These are phyloP conservation scores for Thoreauomyces humboldtii DNA, from an alignment of 192 early-diverging fungal genomes.

Conservation along the genomic window DNA sequence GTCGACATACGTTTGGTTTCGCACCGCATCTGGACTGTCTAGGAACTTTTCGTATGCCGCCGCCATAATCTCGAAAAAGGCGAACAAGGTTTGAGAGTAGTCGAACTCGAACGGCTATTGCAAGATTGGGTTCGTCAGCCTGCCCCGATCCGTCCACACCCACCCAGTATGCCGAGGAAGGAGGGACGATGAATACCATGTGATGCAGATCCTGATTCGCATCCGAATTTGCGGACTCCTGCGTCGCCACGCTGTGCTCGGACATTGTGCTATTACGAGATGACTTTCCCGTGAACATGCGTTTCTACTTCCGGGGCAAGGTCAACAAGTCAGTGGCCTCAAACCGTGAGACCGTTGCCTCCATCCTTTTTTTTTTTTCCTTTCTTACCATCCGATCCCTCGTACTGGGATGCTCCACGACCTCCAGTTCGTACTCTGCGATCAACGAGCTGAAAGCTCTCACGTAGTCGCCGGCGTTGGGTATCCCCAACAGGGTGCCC, in stretches of 20 bases:
- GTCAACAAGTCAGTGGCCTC: not conserved
- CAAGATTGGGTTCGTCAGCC: too few relatives aligned
- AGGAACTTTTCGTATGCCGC: constrained; percentile 41
- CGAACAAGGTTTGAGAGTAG: constrained; percentile 31
- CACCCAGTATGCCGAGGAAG: constrained; percentile 17
- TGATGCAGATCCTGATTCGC: too few relatives aligned
- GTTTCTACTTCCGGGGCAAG: constrained; percentile 23
- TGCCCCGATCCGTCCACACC: too few relatives aligned
- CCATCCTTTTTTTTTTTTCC: not conserved
- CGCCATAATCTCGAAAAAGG: constrained; percentile 39
- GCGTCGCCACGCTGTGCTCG: too few relatives aligned
- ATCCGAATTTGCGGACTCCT: too few relatives aligned
- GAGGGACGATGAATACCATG: too few relatives aligned
- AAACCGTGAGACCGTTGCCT: too few relatives aligned
- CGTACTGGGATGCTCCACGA: constrained; percentile 4
- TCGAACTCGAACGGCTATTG: constrained; percentile 41
- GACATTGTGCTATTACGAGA: too few relatives aligned
- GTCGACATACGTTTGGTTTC: constrained; percentile 33
- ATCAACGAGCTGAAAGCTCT: constrained; percentile 35
- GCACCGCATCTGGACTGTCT: constrained; percentile 32
- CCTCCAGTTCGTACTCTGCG: constrained; percentile 39
- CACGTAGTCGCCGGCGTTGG: constrained; percentile 34
- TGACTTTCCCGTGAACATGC: constrained; percentile 23
- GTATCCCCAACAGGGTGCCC: constrained; percentile 33
- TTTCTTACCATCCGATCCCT: constrained; percentile 21